Percentiles rank a stretch among this genome's conserved stretches.
phyloP scores from a whole-genome alignment of 108 stramenopile genomes.

The Asterionellopsis glacialis region DNA sequence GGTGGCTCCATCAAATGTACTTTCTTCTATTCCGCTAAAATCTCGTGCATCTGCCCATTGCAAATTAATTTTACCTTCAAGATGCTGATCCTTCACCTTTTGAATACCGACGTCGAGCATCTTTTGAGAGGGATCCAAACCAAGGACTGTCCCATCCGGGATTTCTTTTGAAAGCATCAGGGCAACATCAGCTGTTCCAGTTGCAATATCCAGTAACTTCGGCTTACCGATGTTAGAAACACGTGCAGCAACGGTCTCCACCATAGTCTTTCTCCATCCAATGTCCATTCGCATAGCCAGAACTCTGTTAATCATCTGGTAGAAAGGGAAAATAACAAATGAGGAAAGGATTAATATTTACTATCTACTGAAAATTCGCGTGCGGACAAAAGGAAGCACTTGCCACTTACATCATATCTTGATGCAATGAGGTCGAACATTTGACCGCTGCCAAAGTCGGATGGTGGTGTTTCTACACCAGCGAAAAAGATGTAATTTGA shows the following conservation, averaged over 20 bases:
- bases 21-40: constrained; percentile 26
- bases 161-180: constrained; percentile 61
- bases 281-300: constrained; percentile 82
- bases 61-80: constrained; percentile 39
- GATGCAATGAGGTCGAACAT: constrained; percentile 91
- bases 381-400: no score
- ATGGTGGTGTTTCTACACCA: constrained; percentile 28
- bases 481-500: constrained; percentile 8
- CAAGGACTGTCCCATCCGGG: constrained; percentile 40
- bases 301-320: constrained; percentile 81
- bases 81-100: constrained; percentile 46
- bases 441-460: constrained; percentile 57
- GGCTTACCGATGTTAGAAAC: constrained; percentile 7
- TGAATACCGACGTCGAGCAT: constrained; percentile 77
- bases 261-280: constrained; percentile 76
- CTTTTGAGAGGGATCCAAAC: constrained; percentile 83
- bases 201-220: constrained; percentile 70
- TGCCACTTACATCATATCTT: constrained; percentile 31
- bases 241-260: constrained; percentile 31
- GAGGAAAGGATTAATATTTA: no score
- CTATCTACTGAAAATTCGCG: no score
- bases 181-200: constrained; percentile 93
- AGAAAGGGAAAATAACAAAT: constrained; percentile 1
- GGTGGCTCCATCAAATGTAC: constrained; percentile 80
- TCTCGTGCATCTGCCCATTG: constrained; percentile 66